Evolutionary conservation across 2,329 filamentous ascomycete species (phyloP), one percentile per base, ranked within the genome.

Genomic region (Claviceps sp.): DNA sequence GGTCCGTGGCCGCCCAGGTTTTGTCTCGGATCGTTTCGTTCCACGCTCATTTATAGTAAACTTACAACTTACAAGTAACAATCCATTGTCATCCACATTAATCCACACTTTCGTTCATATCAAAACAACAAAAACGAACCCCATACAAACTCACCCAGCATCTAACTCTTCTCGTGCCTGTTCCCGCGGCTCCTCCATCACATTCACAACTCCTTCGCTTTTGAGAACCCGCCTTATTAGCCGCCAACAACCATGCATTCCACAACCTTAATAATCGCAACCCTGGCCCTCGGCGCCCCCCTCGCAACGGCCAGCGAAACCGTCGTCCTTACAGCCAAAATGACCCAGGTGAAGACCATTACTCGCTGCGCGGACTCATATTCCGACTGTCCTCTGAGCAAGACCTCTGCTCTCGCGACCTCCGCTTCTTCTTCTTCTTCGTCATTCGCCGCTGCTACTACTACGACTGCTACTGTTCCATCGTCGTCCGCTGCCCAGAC

Each of bases 361-460:
- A 77, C 73, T 53, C 59, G 65, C 60, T 75, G 74, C 68, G 67
- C 70, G 61, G 68, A 71, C 44, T 65, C 64, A 11, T 63, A 68
- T 55, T 64, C 67, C 56, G 65, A 72, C 63, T 75, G 73, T 69
- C 70, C 72, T 51, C 49, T 58, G 41, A 55, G 57, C 53, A 62
- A 65, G 52, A 60, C 51, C 14, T 42, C 52, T 18, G 50, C 51
- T 20, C 43, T 52, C 18, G 50, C 53, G n/a, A 53, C 51, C 26
- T 50, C 52, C 3, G 40, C 42, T 37, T 42, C 50, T 26, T 55
- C 59, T 50, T 52, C 56, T 41, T 20, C 42, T 34, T 60, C 66
- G 56, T 61, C 66, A 24, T n/a, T 24, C 9, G 30, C 30, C 30
- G 30, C 51, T 20, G 46, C 52, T 18, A 48, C 53, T 24, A 53